phyloP scores from a whole-genome alignment of 768 basidiomycete species.

The Trichaptum fuscoviolaceum region DNA sequence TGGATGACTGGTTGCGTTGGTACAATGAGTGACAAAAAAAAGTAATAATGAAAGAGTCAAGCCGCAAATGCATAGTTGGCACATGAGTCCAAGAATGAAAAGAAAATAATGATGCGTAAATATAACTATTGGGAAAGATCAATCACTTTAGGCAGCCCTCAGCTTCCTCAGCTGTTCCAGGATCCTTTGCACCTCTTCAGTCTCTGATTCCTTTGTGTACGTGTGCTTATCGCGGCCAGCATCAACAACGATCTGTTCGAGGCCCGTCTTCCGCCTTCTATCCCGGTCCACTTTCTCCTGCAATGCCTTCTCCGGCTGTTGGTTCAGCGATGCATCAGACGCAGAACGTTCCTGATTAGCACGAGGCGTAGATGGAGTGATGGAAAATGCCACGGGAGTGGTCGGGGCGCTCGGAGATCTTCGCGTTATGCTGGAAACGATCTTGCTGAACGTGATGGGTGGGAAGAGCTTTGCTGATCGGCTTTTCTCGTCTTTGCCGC shows the following conservation, averaged over 20 bases:
- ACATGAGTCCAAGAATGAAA: background rate
- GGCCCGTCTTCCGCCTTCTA: background rate
- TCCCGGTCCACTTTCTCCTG: background rate
- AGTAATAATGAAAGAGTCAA: background rate
- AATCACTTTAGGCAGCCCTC: background rate
- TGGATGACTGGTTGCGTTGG: background rate
- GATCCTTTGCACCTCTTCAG: background rate
- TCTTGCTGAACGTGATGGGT: background rate
- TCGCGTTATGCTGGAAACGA: background rate
- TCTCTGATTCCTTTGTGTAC: background rate
- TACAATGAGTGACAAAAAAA: background rate
- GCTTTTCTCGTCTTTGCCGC: background rate
- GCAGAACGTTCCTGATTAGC: background rate
- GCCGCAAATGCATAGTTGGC: background rate
- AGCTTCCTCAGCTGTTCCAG: background rate
- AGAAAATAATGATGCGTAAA: background rate
- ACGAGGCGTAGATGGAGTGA: background rate
- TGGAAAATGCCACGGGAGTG: background rate
- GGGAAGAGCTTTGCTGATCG: background rate
- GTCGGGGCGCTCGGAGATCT: background rate
- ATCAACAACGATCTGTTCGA: background rate
- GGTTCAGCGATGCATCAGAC: background rate
- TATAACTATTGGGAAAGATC: background rate
- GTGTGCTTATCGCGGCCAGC: background rate
- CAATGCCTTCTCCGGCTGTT: background rate